Conservation (phyloP, 2,329 filamentous ascomycete genomes). For the Scedosporium boydii region DNA sequence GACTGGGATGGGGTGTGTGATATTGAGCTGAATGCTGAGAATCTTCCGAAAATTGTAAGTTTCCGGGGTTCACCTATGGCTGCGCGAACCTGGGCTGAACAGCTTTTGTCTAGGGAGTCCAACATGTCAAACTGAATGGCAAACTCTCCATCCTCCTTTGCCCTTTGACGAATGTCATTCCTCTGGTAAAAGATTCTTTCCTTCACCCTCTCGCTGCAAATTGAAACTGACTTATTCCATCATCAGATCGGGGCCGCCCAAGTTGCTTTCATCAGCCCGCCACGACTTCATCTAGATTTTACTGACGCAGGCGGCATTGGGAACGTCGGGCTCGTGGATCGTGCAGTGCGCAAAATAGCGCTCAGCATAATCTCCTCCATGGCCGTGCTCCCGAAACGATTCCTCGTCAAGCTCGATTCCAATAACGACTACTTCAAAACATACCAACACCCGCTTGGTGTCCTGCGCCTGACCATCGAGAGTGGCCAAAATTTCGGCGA, state of each 20-base stretch:
- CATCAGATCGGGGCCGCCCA: conserved; percentile 36
- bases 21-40: conserved; percentile 33
- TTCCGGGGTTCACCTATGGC: background rate
- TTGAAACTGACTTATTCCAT: background rate
- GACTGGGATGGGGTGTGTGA: conserved; percentile 35
- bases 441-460: conserved; percentile 31
- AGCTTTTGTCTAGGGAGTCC: conserved; percentile 27
- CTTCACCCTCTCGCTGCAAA: background rate
- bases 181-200: conserved; percentile 23
- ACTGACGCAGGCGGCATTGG: conserved; percentile 35
- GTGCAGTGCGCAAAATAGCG: conserved; percentile 32
- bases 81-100: conserved; percentile 5
- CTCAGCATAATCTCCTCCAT: conserved; percentile 32
- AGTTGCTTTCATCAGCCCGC: conserved; percentile 38
- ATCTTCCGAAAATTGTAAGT: conserved; percentile 29
- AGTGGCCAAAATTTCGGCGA: background rate
- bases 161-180: conserved; percentile 34
- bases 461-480: conserved; percentile 32
- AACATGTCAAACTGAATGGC: conserved; percentile 32
- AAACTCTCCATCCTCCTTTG: conserved; percentile 32
- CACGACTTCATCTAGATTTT: conserved; percentile 33
- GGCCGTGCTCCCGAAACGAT: conserved; percentile 38
- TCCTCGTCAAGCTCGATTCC: conserved; percentile 35
- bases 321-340: conserved; percentile 29
- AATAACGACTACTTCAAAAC: conserved; percentile 38